phyloP scores from a whole-genome alignment of 2,329 filamentous ascomycete species.

The Neofusicoccum sp. region DNA sequence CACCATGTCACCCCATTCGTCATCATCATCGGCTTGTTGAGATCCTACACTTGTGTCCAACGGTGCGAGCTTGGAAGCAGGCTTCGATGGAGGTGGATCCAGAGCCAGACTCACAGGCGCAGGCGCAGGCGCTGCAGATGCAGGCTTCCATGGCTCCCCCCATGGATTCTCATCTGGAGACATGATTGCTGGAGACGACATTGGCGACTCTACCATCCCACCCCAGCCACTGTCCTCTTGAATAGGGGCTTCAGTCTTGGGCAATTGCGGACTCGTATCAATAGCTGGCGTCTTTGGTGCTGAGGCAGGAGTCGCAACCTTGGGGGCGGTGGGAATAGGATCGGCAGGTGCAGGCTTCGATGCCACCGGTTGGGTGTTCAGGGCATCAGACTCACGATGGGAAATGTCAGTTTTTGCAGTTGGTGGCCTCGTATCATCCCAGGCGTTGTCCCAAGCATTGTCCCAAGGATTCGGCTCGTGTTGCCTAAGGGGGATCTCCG shows the following conservation, averaged over 20 bases:
- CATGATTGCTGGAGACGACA: constrained; percentile 12
- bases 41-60: constrained; percentile 4
- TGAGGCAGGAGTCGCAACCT: neutral
- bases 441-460: constrained; percentile 12
- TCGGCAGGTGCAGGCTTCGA: neutral
- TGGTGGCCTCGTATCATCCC: constrained; percentile 3
- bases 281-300: neutral
- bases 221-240: neutral
- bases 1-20: constrained; percentile 41
- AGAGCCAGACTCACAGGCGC: neutral
- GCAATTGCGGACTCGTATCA: neutral
- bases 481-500: constrained; percentile 10
- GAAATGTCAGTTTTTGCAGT: constrained; percentile 5
- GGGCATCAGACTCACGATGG: neutral
- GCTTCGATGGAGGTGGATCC: constrained; percentile 10
- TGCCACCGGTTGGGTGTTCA: neutral
- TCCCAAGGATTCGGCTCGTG: constrained; percentile 13
- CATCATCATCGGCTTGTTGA: constrained; percentile 29
- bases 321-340: neutral
- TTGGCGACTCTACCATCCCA: neutral
- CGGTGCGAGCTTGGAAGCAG: constrained; percentile 1
- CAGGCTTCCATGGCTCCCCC: constrained; percentile 11
- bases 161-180: constrained; percentile 11
- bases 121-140: neutral
- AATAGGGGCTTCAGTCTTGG: neutral